These are phyloP conservation scores for Platismatia glauca DNA, from an alignment of 495 filamentous ascomycete genomes.

Conservation along the genomic window DNA sequence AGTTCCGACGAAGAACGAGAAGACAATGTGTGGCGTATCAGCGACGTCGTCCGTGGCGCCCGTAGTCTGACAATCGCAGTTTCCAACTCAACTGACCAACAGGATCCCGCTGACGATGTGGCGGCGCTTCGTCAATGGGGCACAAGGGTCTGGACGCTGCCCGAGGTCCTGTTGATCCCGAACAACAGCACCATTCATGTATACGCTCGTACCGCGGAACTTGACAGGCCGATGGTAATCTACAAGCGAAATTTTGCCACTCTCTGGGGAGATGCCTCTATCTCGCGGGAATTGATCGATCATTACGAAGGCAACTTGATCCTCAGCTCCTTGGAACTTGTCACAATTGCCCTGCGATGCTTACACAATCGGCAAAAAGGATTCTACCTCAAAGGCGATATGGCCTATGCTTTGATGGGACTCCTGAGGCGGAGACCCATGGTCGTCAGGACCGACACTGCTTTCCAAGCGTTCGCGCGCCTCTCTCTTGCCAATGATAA, in stretches of 20 bases:
- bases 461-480: slow-evolving; percentile 40
- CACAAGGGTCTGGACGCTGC: slow-evolving; percentile 40
- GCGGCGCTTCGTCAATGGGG: slow-evolving; percentile 33
- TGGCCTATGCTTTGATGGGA: slow-evolving; percentile 40
- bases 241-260: background rate
- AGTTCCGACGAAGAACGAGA: slow-evolving; percentile 6
- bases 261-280: slow-evolving; percentile 18
- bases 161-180: slow-evolving; percentile 36
- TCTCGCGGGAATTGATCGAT: slow-evolving; percentile 29
- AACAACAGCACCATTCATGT: slow-evolving; percentile 23
- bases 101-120: background rate
- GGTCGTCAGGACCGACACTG: slow-evolving; percentile 27
- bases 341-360: slow-evolving; percentile 25
- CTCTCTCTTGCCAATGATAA: slow-evolving; percentile 38
- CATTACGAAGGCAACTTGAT: slow-evolving; percentile 33
- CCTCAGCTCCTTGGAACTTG: slow-evolving; percentile 25
- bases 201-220: slow-evolving; percentile 18
- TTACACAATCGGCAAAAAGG: slow-evolving; percentile 23
- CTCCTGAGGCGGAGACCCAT: slow-evolving; percentile 32
- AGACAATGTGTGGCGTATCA: slow-evolving; percentile 32
- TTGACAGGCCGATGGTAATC: background rate
- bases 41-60: slow-evolving; percentile 35
- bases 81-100: slow-evolving; percentile 8
- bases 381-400: slow-evolving; percentile 28
- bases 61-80: slow-evolving; percentile 28